Conservation (phyloP, 345 rosid genomes). For the Theobroma cacao region DNA sequence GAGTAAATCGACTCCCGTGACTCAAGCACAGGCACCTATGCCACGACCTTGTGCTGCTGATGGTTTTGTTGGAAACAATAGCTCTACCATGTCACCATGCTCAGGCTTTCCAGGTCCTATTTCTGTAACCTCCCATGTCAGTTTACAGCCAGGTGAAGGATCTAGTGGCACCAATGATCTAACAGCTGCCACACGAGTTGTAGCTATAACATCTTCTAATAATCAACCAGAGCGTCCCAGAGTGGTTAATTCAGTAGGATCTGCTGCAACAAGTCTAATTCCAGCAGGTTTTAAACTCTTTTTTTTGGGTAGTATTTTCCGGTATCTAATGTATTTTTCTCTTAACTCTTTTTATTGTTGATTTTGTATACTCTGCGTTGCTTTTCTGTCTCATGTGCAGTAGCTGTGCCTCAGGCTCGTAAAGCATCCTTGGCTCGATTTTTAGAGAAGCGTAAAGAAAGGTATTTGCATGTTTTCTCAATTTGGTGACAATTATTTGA, state of each 20-base stretch:
- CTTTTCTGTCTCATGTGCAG: constrained; percentile 21
- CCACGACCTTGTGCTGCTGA: constrained; percentile 35
- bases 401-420: constrained; percentile 75
- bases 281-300: constrained; percentile 42
- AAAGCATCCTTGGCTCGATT: constrained; percentile 84
- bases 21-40: constrained; percentile 36
- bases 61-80: constrained; percentile 11
- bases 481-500: neutral
- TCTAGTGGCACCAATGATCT: constrained; percentile 33
- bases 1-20: constrained; percentile 31
- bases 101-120: constrained; percentile 37
- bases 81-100: constrained; percentile 18
- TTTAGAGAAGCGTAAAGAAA: constrained; percentile 80
- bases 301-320: neutral
- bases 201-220: constrained; percentile 31
- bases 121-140: constrained; percentile 42
- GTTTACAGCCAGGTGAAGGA: constrained; percentile 37
- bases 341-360: neutral
- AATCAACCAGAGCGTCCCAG: constrained; percentile 30
- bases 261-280: constrained; percentile 25
- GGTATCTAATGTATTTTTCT: neutral
- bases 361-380: neutral
- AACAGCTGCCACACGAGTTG: constrained; percentile 21
- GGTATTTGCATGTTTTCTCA: constrained; percentile 35
- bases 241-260: constrained; percentile 26